phyloP scores from a whole-genome alignment of 805 yeast species.

The Saccharomyces paradoxus region DNA sequence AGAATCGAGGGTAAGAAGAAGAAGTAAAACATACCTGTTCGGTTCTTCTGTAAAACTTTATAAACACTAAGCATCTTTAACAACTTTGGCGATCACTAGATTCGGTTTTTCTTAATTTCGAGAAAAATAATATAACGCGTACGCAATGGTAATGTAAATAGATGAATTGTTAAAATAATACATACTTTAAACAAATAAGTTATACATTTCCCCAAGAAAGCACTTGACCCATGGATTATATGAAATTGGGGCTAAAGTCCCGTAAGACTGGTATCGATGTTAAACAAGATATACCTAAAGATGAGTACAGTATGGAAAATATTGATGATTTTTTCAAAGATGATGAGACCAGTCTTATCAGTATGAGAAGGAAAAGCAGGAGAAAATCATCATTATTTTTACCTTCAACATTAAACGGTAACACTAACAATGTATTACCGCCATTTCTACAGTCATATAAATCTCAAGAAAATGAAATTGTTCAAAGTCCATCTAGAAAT shows the following conservation, averaged over 20 bases:
- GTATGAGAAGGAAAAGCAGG: slow-evolving; percentile 10
- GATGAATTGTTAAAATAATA: neutral
- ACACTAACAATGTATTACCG: neutral
- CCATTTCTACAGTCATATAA: slow-evolving; percentile 2
- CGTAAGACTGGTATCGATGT: slow-evolving; percentile 50
- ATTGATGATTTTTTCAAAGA: slow-evolving; percentile 61
- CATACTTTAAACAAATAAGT: neutral
- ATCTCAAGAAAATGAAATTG: slow-evolving; percentile 3
- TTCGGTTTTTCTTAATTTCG: neutral
- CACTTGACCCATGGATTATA: slow-evolving; percentile 31
- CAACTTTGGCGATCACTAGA: neutral
- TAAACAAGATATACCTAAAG: slow-evolving; percentile 9
- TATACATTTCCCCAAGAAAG: neutral
- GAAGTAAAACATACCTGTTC: neutral
- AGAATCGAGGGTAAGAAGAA: slow-evolving; percentile 35
- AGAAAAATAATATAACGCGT: neutral
- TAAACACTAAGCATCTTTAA: neutral
- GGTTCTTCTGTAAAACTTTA: neutral
- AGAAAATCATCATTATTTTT: slow-evolving; percentile 18
- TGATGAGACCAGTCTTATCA: slow-evolving; percentile 8
- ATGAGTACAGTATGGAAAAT: slow-evolving; percentile 20
- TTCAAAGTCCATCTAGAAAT: neutral
- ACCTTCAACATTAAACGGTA: neutral
- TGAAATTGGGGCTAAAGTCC: slow-evolving; percentile 49
- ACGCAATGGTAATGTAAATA: neutral